phyloP scores from a whole-genome alignment of 495 filamentous ascomycete genomes.

The Penicillium argentinense region DNA sequence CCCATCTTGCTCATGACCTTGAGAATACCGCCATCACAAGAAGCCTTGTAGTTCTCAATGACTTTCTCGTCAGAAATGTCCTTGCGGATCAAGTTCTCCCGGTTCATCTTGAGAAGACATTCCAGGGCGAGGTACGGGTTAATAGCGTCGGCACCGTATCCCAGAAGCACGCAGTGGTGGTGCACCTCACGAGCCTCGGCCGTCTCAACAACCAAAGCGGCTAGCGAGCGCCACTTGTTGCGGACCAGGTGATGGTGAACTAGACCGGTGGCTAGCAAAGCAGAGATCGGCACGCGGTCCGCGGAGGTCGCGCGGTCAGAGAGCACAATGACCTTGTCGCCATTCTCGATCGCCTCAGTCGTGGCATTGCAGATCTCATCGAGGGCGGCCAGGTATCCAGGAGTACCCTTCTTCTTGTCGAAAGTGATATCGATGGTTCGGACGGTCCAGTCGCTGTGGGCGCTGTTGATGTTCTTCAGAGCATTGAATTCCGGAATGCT shows the following conservation, averaged over 20 bases:
- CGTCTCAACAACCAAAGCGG: conserved; percentile 88
- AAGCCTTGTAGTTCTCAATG: conserved; percentile 97
- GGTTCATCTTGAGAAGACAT: conserved; percentile 98
- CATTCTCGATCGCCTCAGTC: conserved; percentile 79
- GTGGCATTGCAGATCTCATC: conserved; percentile 87
- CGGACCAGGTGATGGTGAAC: conserved; percentile 96
- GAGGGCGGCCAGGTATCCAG: conserved; percentile 85
- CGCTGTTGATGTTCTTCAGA: conserved; percentile 71
- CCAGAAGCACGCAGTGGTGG: conserved; percentile 96
- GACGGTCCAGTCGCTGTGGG: conserved; percentile 85
- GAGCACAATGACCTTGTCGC: conserved; percentile 84
- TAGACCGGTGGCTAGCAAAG: conserved; percentile 87
- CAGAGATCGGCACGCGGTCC: conserved; percentile 83
- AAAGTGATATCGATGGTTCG: conserved; percentile 97
- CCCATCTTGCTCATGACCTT: conserved; percentile 99
- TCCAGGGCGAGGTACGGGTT: conserved; percentile 98
- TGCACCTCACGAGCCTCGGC: conserved; percentile 98
- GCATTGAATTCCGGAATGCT: conserved; percentile 92
- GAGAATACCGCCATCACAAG: conserved; percentile 94
- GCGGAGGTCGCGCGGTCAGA: conserved; percentile 87
- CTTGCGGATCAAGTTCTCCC: conserved; percentile 91
- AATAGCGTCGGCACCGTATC: conserved; percentile 94
- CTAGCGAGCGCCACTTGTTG: conserved; percentile 93
- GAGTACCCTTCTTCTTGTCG: conserved; percentile 79
- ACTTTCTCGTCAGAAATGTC: conserved; percentile 79